Evolutionary conservation across 73 alveolate species (phyloP).

Genomic region (Paramecium biaurelia): DNA sequence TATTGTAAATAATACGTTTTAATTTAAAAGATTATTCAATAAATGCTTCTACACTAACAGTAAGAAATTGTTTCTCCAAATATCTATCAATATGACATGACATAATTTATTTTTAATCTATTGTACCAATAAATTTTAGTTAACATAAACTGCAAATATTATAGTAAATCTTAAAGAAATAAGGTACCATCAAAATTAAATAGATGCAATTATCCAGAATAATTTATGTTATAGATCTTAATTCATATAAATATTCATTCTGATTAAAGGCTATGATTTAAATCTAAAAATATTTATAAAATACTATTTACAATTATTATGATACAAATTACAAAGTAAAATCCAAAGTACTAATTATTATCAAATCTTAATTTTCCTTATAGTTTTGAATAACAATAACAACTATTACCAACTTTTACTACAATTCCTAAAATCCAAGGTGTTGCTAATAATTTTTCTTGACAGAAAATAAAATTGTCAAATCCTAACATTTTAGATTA

Average conservation of each 20-base stretch:
- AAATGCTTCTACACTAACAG: not conserved
- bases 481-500: not conserved
- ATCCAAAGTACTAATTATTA: not conserved
- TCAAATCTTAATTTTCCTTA: not conserved
- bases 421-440: constrained; percentile 36
- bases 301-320: not conserved
- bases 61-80: not conserved
- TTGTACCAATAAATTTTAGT: not conserved
- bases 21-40: not conserved
- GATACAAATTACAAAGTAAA: not conserved
- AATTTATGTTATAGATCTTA: not conserved
- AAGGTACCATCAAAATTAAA: not conserved
- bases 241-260: not conserved
- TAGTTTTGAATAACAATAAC: not conserved
- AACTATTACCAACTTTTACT: not conserved
- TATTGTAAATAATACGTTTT: not conserved
- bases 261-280: not conserved
- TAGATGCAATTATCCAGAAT: not conserved
- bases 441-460: constrained; percentile 19
- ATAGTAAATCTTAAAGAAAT: not conserved
- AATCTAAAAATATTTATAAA: not conserved
- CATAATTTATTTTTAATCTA: not conserved
- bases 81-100: not conserved
- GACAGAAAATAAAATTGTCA: not conserved
- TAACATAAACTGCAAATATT: not conserved